A percentile compares a stretch with the other conserved stretches of the same genome.
Evolutionary conservation across 2,329 filamentous ascomycete genomes (phyloP).

Genomic region (Colletotrichum noveboracense): DNA sequence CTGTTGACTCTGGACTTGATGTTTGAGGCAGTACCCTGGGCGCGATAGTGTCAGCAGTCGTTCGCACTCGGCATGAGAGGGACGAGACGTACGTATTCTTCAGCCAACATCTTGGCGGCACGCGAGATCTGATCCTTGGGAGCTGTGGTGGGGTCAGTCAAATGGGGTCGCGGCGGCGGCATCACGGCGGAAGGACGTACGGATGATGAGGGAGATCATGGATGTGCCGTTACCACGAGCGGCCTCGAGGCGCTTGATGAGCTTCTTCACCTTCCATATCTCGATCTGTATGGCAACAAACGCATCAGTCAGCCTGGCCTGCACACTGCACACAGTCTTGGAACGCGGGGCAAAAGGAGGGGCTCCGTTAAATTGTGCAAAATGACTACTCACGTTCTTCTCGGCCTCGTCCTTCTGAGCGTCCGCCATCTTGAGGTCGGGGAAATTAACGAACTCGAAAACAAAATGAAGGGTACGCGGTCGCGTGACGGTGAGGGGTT

Average conservation of each 20-base stretch:
- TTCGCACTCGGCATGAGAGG: neutral
- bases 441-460: conserved; percentile 14
- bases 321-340: neutral
- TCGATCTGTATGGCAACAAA: conserved; percentile 58
- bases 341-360: conserved; percentile 22
- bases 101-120: conserved; percentile 98
- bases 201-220: conserved; percentile 99
- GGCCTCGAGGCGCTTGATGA: conserved; percentile 97
- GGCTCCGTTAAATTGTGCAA: neutral
- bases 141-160: conserved; percentile 55
- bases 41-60: conserved; percentile 27
- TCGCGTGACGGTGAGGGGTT: conserved; percentile 17
- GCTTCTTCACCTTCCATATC: conserved; percentile 99
- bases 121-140: conserved; percentile 98
- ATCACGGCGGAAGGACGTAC: conserved; percentile 46
- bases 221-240: conserved; percentile 98
- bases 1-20: conserved; percentile 99
- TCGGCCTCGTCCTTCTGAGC: conserved; percentile 90
- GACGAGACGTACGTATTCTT: conserved; percentile 84
- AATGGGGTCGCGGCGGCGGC: neutral
- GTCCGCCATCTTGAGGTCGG: conserved; percentile 78
- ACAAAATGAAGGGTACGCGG: conserved; percentile 18
- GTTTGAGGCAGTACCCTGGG: conserved; percentile 93
- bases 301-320: conserved; percentile 21
- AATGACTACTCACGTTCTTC: conserved; percentile 75